Base-by-base conservation (phyloP, 2,329 filamentous ascomycete genomes). In the Hypoxylon sp. region DNA sequence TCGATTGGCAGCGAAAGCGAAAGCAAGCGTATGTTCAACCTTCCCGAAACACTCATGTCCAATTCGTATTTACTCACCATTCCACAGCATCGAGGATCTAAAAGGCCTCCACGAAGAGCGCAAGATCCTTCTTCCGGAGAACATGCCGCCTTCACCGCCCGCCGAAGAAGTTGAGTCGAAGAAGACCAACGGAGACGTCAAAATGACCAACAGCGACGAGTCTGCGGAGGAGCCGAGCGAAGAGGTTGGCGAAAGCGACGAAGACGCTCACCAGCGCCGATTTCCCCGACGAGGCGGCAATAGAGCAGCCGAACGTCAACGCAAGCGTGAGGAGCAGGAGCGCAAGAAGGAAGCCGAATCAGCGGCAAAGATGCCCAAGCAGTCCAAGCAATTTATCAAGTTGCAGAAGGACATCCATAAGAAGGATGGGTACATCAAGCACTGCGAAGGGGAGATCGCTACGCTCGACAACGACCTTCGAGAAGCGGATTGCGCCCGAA, bases 401-500 rank as follows among this genome's bases (percentile, higher is more conserved):
- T 81, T 98, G 1, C 74, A 96, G 45, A 92, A 92, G 68, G 92
- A 96, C 60, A 96, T 97, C 55, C 88, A 94, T 62, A 92, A 93
- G 72, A 90, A 94, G 72, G 91, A 96, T 70, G 87, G 88, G 0
- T 81, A 87, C 40, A 88, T 99, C 70, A 87, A 87, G 71, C 85
- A 89, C 48, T 92, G 90, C 70, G 94, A 99, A 73, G 88, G 89
- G 4, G 88, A 94, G 69, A 96, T 99, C 63, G 87, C 87, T 3
- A 83, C 89, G 26, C 85, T 96, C 48, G 94, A 98, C 68, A 93
- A 96, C 68, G 93, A 98, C 72, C 81, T 99, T 41, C 90, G 95
- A 48, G 94, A 98, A 75, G 92, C 93, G 35, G 91, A 97, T 74
- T 97, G 94, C 68, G 91, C 93, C 29, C 88, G 95, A 60, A 97